Evolutionary conservation across 768 basidiomycete genomes (phyloP), one percentile per base, ranked within the genome.

Genomic region (Amanita polypyramis): DNA sequence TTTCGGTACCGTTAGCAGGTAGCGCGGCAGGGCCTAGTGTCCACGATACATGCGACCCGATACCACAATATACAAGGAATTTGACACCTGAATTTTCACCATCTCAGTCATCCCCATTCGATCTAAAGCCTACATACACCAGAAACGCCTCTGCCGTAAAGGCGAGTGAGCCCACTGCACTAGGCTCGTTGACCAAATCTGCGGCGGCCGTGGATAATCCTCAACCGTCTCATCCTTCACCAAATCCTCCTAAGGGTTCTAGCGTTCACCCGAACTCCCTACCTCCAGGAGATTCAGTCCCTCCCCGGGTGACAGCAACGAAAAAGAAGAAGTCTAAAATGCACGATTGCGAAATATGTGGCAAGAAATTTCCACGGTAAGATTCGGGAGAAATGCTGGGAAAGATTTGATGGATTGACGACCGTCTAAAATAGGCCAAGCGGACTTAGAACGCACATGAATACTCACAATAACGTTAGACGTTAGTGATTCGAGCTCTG

Each of bases 381-480:
- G 62, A 23, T 20, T 25, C 25, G 25, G 25, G 25, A 29, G 2
- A 4, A 43, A 36, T 40, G 15, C 19, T 43, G 8, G 35, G 25
- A 27, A 49, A 38, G 34, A 47, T 41, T 15, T n/a, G 21, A 4
- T 20, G n/a, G 6, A 6, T 33, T 49, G 19, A 35, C 36, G 21
- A 17, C 20, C 40, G 14, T 23, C 2, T 35, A 32, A 11, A 47
- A 27, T 51, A 75, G 75, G 23, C 78, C 77, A 2, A 78, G 76
- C 54, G 77, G 75, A 17, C 62, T 80, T 19, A 61, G 63, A 40
- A 78, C 76, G 5, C 78, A 80, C 55, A 76, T 79, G 75, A 76
- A 76, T 54, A 72, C 70, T 1, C 78, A 80, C 55, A 74, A 65
- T 51, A 72, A 77, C 32, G 60, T 64, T 33, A 71, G 69, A 57